Evolutionary conservation across 768 basidiomycete species (phyloP).

Genomic region (Lactifluus echinatus): DNA sequence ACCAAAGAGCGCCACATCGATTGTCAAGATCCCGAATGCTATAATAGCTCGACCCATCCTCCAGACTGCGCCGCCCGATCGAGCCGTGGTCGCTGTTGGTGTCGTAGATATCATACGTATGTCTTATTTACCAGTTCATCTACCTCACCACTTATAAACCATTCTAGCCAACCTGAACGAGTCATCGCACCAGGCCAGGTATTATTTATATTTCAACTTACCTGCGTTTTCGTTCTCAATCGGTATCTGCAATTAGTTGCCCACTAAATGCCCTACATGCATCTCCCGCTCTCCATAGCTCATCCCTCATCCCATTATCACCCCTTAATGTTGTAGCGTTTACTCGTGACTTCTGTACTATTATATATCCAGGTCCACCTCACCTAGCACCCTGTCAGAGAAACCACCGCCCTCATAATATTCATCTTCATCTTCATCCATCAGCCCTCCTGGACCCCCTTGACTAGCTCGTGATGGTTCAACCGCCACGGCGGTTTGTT

Average conservation of each 20-base stretch:
- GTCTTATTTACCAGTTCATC: conserved; percentile 13
- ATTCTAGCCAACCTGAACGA: conserved; percentile 46
- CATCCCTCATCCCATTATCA: neutral
- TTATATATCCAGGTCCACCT: conserved; percentile 37
- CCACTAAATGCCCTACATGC: conserved; percentile 3
- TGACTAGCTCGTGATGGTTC: conserved; percentile 20
- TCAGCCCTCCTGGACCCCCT: conserved; percentile 28
- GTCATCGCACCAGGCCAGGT: conserved; percentile 36
- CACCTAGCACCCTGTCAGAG: conserved; percentile 44
- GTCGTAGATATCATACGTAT: conserved; percentile 50
- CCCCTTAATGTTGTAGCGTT: neutral
- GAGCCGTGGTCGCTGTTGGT: conserved; percentile 25
- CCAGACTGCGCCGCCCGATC: conserved; percentile 31
- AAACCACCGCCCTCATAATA: conserved; percentile 50
- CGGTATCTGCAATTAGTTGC: neutral
- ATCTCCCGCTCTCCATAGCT: neutral
- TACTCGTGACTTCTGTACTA: conserved; percentile 9
- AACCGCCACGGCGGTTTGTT: conserved; percentile 32
- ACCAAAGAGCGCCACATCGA: conserved; percentile 40
- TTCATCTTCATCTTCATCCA: conserved; percentile 24
- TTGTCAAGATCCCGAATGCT: conserved; percentile 40
- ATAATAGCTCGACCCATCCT: conserved; percentile 43
- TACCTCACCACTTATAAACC: neutral
- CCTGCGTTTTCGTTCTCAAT: neutral
- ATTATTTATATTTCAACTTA: conserved; percentile 14